Base-by-base conservation (phyloP, 768 basidiomycete species). In the Leccinum longicurvipes region DNA sequence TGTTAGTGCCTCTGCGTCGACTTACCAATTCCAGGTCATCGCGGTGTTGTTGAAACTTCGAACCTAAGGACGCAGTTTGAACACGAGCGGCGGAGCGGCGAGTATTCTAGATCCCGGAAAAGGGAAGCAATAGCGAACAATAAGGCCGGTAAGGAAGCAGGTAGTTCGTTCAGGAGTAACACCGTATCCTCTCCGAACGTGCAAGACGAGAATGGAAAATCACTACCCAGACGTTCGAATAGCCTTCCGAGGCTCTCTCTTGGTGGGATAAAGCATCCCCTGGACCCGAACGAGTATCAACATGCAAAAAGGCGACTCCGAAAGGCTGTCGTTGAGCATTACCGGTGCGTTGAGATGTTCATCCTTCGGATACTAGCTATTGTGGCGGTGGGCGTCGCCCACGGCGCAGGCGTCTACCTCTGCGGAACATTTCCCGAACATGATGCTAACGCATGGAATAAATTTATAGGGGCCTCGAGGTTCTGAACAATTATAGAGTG, bases 401-500 rank as follows among this genome's bases (percentile, higher is more conserved):
- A 14, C 25, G 28, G 34, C 17, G 42, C 31, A 29, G 32, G 14
- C 29, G 11, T 10, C 23, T 56, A 11, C 17, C 11, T 28, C 23
- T 15, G 12, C 28, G 36, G n/a, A 14, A 17, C 28, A 23, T 57
- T 8, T 44, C 15, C 14, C 12, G 15, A 41, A 52, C 47, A 57
- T 34, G 42, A 36, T 34, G 28, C 58, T 62, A 21, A 65, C 54
- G 34, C 17, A 41, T 24, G 45, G 17, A 39, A 39, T 49, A 1
- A 51, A 29, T 56, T 44, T 27, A 32, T 65, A 89, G 91, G 12
- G 87, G 81, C 10, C 73, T 96, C 36, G 94, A 97, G 68, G 76
- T 89, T 47, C 76, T 98, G 58, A 90, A 93, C 63, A 93, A 96
- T 68, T 98, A 95, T 70, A 81, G 93, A 27, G 92, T 91, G 51